Evolutionary conservation across 148 eudicot species (phyloP), one percentile per base, ranked within the genome.

Genomic region (Camellia japonica): DNA sequence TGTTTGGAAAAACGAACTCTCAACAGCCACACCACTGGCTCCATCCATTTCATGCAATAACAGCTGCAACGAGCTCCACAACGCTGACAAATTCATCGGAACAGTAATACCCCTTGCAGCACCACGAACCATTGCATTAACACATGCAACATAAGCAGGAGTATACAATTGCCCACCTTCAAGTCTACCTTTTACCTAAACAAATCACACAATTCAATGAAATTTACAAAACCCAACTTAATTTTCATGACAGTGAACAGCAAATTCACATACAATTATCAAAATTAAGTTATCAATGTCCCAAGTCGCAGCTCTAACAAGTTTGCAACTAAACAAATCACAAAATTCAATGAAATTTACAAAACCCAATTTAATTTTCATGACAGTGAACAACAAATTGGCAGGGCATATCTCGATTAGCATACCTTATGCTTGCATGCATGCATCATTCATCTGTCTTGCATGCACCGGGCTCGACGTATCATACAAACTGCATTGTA

Each of bases 131-230:
- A 96, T 96, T 71, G 98, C 97, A 82, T 77, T 88, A 72, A 96
- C 95, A 80, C 97, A 95, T 19, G 90, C 91, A 84, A 96, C 94
- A 86, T 96, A 94, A 20, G 99, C 99, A 11, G 98, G 98, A 10
- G 99, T 94, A 75, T 94, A 96, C 76, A 96, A 78, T 52, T 94
- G 99, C 58, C 99, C 98, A 52, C 98, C 99, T 90, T 96, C 99
- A 85, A 96, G 98, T 84, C 97, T 90, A 70, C 97, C 98, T 89
- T 96, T 88, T 60, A 96, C 85, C 99, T 96, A 82, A 63, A 71
- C 14, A 79, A 46, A 79, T 59, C 76, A 67, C 66, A 78, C 70
- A 76, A 85, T 8, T 61, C 9, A 83, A 58, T 43, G 58, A 61
- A 30, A 54, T 46, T 77, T 3, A 58, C 49, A 60, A 62, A 60